phyloP scores from a whole-genome alignment of 345 rosid species.

The Moricandia moricandioides region DNA sequence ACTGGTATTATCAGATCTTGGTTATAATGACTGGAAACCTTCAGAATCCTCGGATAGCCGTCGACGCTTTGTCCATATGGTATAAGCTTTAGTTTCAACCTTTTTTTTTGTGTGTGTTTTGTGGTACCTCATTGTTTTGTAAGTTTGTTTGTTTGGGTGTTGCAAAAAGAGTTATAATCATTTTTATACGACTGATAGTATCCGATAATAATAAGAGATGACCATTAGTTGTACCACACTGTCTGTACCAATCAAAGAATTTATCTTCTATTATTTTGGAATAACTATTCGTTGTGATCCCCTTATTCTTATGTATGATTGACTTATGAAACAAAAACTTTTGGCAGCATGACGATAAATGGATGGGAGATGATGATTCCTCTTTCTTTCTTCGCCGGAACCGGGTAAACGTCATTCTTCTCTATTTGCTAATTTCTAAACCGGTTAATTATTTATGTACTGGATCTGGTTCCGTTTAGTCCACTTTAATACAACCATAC shows the following conservation, averaged over 20 bases:
- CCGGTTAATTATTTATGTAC: background rate
- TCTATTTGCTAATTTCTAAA: background rate
- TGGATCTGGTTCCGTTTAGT: background rate
- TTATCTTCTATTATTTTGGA: background rate
- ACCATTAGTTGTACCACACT: background rate
- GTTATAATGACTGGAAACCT: conserved; percentile 87
- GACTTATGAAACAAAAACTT: background rate
- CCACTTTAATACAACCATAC: background rate
- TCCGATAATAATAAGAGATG: no score
- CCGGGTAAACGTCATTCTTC: conserved; percentile 53
- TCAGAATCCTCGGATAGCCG: conserved; percentile 75
- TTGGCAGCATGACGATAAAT: conserved; percentile 75
- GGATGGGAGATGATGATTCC: conserved; percentile 96
- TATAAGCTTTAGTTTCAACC: conserved; percentile 26
- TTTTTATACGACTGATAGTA: no score
- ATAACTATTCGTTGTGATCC: background rate
- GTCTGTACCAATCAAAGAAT: background rate
- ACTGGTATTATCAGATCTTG: conserved; percentile 80
- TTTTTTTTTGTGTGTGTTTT: background rate
- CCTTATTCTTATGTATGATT: background rate
- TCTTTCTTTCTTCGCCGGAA: conserved; percentile 76
- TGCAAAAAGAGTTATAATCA: background rate
- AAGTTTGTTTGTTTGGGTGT: background rate
- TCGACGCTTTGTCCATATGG: conserved; percentile 91
- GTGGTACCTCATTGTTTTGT: background rate